phyloP scores from a whole-genome alignment of 2,329 filamentous ascomycete genomes.

The Lachnellula willkommii region DNA sequence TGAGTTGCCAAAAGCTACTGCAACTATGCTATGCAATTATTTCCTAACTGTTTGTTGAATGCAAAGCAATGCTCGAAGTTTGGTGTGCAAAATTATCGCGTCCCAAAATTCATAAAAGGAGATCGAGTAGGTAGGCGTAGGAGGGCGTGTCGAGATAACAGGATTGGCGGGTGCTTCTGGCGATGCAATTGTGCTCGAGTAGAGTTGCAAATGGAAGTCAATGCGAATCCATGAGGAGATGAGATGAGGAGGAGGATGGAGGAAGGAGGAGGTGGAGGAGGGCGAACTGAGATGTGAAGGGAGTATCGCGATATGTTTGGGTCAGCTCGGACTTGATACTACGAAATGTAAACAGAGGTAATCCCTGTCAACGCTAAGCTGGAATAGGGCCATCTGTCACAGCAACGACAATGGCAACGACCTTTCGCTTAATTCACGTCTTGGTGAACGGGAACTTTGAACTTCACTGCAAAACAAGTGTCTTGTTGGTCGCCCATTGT shows the following conservation, averaged over 20 bases:
- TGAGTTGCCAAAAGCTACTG: conserved; percentile 16
- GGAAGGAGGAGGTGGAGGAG: conserved; percentile 7
- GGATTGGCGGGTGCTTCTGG: conserved; percentile 4
- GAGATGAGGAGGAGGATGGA: conserved; percentile 1
- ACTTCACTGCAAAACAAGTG: no score
- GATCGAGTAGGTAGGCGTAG: conserved; percentile 2
- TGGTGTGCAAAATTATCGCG: conserved; percentile 21
- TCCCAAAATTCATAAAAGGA: conserved; percentile 22
- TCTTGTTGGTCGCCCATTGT: no score
- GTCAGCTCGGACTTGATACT: background rate
- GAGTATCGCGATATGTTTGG: background rate
- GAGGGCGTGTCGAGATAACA: conserved; percentile 3
- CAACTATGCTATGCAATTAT: conserved; percentile 2
- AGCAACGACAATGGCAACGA: no score
- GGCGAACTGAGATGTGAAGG: conserved; percentile 1
- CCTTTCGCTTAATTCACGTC: no score
- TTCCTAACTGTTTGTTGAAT: conserved; percentile 12
- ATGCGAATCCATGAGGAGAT: conserved; percentile 11
- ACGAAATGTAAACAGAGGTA: background rate
- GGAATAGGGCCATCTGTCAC: no score
- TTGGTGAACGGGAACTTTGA: no score
- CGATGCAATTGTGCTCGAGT: conserved; percentile 9
- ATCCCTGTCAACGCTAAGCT: no score
- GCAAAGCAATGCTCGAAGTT: background rate
- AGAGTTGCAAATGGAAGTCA: conserved; percentile 11